A percentile compares a stretch with the other conserved stretches of the same genome.
These are phyloP conservation scores for Styphnolobium japonicum DNA, from an alignment of 306 rosid genomes.

Conservation along the genomic window DNA sequence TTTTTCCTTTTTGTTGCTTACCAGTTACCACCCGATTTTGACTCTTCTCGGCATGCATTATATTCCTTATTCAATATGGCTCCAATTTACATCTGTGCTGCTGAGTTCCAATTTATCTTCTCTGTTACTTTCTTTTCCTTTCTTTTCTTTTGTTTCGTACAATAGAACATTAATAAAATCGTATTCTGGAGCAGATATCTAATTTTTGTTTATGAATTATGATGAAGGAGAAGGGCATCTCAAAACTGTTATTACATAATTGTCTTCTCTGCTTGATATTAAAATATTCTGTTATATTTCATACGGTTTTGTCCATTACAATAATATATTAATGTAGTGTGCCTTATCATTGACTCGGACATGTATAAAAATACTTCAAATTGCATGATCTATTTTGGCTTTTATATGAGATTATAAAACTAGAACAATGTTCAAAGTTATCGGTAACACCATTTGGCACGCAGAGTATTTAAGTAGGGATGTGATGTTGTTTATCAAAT, in stretches of 20 bases:
- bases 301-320: constrained; percentile 26
- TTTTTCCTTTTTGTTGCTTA: background rate
- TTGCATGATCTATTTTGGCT: constrained; percentile 42
- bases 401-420: constrained; percentile 9
- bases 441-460: background rate
- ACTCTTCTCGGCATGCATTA: background rate
- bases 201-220: constrained; percentile 23
- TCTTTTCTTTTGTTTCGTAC: constrained; percentile 17
- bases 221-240: constrained; percentile 28
- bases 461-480: constrained; percentile 26
- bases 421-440: background rate
- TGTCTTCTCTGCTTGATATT: constrained; percentile 17
- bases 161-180: constrained; percentile 11
- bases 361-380: constrained; percentile 12
- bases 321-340: constrained; percentile 31
- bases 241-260: constrained; percentile 18
- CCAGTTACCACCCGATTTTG: background rate
- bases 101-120: background rate
- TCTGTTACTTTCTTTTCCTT: background rate
- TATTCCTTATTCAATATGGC: background rate
- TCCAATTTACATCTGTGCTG: background rate
- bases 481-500: background rate
- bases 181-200: background rate
- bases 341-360: constrained; percentile 47
- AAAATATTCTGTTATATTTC: constrained; percentile 22